Conservation (phyloP, 73 alveolate genomes). For the Urostyla sp. region DNA sequence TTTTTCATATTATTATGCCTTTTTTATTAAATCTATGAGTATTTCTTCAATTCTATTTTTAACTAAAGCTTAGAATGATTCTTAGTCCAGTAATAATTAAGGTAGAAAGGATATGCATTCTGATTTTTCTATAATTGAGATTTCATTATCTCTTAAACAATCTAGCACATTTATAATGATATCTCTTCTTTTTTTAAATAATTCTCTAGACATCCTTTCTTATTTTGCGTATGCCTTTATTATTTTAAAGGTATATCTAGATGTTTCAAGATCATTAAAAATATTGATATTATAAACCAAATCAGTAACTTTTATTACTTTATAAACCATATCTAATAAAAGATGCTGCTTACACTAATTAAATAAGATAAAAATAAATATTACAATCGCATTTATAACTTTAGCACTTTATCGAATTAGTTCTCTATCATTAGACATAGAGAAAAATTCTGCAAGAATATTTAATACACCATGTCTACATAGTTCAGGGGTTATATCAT, state of each 20-base stretch:
- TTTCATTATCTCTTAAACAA: constrained; percentile 53
- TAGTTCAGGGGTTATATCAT: constrained; percentile 56
- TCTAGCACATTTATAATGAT: constrained; percentile 43
- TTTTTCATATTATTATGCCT: constrained; percentile 17
- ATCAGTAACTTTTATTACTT: constrained; percentile 20
- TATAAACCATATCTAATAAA: constrained; percentile 41
- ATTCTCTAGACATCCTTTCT: constrained; percentile 27
- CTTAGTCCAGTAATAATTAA: constrained; percentile 31
- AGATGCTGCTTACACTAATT: constrained; percentile 43
- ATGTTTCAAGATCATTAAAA: constrained; percentile 33
- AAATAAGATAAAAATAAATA: not conserved
- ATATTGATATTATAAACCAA: constrained; percentile 29
- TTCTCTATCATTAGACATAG: constrained; percentile 32
- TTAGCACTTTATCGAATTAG: constrained; percentile 29
- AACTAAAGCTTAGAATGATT: not conserved
- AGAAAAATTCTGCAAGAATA: constrained; percentile 19
- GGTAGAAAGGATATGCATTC: constrained; percentile 40
- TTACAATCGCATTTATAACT: constrained; percentile 44
- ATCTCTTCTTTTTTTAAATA: constrained; percentile 33
- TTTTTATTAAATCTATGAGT: constrained; percentile 10
- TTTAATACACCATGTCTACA: constrained; percentile 52
- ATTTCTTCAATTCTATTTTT: constrained; percentile 40
- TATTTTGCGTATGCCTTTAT: constrained; percentile 37
- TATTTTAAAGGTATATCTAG: constrained; percentile 45
- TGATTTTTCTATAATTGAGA: constrained; percentile 8